phyloP scores from a whole-genome alignment of 306 rosid genomes.

The Medicago lupulina region DNA sequence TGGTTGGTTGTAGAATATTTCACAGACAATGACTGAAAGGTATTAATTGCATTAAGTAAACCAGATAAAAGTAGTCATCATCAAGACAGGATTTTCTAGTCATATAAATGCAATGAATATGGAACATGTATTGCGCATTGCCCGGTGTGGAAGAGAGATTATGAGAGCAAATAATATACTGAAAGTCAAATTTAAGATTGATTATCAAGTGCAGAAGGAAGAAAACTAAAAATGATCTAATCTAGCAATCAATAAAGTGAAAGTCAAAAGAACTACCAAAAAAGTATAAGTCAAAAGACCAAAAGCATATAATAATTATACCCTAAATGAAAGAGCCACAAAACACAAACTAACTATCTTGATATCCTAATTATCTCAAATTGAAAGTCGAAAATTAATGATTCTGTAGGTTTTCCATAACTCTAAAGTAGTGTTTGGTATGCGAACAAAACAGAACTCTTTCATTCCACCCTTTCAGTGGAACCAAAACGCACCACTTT shows the following conservation, averaged over 20 bases:
- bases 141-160: constrained; percentile 23
- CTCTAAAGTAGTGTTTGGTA: constrained; percentile 7
- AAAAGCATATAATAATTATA: neutral
- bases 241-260: constrained; percentile 25
- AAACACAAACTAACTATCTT: neutral
- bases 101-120: constrained; percentile 10
- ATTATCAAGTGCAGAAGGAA: neutral
- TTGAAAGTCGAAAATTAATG: neutral
- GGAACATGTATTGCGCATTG: constrained; percentile 30
- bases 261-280: neutral
- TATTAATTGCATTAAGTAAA: constrained; percentile 14
- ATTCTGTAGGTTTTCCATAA: constrained; percentile 4
- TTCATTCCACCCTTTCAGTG: constrained; percentile 1
- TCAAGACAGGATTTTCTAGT: constrained; percentile 33
- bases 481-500: neutral
- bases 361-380: constrained; percentile 35
- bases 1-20: constrained; percentile 95
- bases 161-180: constrained; percentile 32
- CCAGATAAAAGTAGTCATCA: constrained; percentile 20
- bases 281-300: constrained; percentile 20
- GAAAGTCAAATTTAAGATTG: constrained; percentile 22
- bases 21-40: constrained; percentile 77
- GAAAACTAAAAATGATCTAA: neutral
- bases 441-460: constrained; percentile 14
- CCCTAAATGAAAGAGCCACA: constrained; percentile 5